A percentile compares a stretch with the other conserved stretches of the same genome.
Evolutionary conservation across 352 stramenopile genomes (phyloP).

Genomic region (Phytophthora palmivora): DNA sequence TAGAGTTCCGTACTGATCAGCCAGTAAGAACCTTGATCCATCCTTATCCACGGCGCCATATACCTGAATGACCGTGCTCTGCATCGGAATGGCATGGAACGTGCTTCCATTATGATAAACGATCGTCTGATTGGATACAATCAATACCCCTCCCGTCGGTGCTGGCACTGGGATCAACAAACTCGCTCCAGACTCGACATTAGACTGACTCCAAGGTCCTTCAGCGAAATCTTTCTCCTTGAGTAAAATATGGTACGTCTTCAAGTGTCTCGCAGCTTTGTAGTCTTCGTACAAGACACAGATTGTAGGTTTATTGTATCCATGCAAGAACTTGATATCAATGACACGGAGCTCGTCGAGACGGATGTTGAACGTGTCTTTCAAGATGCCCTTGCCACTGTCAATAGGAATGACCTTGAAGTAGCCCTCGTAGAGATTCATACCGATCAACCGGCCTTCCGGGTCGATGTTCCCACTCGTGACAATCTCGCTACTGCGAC

Average conservation of each 20-base stretch:
- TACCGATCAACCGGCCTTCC: constrained; percentile 85
- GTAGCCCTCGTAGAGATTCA: constrained; percentile 93
- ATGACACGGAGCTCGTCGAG: constrained; percentile 93
- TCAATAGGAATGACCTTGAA: constrained; percentile 93
- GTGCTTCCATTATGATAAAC: constrained; percentile 91
- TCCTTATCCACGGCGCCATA: constrained; percentile 91
- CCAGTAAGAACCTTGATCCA: constrained; percentile 88
- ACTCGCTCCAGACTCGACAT: constrained; percentile 89
- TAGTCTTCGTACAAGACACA: constrained; percentile 94
- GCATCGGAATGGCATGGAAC: constrained; percentile 93
- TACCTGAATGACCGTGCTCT: constrained; percentile 90
- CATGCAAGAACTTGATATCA: constrained; percentile 94
- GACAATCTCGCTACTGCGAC: constrained; percentile 88
- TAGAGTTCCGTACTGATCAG: constrained; percentile 90
- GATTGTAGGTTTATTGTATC: constrained; percentile 89
- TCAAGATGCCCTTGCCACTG: constrained; percentile 72
- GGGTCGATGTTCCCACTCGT: constrained; percentile 91
- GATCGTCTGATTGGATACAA: constrained; percentile 93
- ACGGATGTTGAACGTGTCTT: constrained; percentile 93
- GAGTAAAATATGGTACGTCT: constrained; percentile 92
- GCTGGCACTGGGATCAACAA: constrained; percentile 90
- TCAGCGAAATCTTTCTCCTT: constrained; percentile 92
- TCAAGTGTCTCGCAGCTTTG: constrained; percentile 89
- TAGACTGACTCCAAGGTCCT: constrained; percentile 89
- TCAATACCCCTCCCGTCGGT: constrained; percentile 87